Conservation (phyloP, 768 basidiomycete genomes). For the Kwoniella newhampshirensis region DNA sequence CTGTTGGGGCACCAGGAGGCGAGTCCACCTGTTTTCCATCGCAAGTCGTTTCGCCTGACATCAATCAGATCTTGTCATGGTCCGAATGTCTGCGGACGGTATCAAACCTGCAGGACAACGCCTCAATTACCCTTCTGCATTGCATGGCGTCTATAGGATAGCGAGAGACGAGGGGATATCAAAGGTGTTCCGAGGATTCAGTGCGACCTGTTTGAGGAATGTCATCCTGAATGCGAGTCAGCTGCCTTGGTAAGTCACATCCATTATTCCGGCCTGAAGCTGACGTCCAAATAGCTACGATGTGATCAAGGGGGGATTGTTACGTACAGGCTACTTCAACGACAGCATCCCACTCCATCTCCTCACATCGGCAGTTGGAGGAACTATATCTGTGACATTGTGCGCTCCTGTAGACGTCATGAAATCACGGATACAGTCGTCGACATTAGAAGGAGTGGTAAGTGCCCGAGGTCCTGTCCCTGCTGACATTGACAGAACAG, state of each 20-base stretch:
- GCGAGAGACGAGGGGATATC: conserved; percentile 23
- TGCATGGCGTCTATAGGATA: conserved; percentile 24
- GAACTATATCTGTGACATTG: conserved; percentile 23
- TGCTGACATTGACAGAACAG: not conserved
- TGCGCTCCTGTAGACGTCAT: conserved; percentile 30
- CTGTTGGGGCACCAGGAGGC: conserved; percentile 28
- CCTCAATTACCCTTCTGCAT: conserved; percentile 18
- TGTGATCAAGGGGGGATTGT: conserved; percentile 22
- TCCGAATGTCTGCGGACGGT: conserved; percentile 25
- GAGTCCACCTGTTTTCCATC: not conserved
- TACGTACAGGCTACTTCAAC: conserved; percentile 14
- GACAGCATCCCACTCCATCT: conserved; percentile 24
- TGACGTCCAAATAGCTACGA: conserved; percentile 20
- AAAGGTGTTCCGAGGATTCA: conserved; percentile 18
- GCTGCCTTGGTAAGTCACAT: conserved; percentile 19
- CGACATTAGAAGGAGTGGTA: conserved; percentile 6
- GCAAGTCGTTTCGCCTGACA: not conserved
- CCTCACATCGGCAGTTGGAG: conserved; percentile 21
- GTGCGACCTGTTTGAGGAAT: conserved; percentile 18
- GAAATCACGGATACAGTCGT: conserved; percentile 27
- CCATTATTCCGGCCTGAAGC: not conserved
- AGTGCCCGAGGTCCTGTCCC: conserved; percentile 2
- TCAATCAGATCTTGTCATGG: conserved; percentile 26
- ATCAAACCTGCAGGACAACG: conserved; percentile 22
- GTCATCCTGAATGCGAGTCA: conserved; percentile 25